Base-by-base conservation (phyloP, 78 protist genomes). In the Creolimax fragrantissima region DNA sequence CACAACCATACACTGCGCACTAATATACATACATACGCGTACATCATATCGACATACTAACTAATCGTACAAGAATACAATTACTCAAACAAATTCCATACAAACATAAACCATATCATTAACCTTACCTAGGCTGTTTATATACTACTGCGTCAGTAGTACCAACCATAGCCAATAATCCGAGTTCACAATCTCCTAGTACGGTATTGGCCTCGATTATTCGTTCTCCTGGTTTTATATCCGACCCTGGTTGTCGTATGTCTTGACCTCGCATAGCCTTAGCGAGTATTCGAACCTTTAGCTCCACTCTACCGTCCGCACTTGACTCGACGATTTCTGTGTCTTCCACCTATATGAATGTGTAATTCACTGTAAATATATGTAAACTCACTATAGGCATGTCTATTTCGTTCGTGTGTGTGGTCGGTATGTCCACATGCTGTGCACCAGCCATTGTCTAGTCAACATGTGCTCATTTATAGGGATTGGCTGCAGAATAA, bases 111-210 rank as follows among this genome's bases (percentile, higher is more conserved):
- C 74, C 74, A n/a, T n/a, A n/a, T n/a, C n/a, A n/a, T n/a, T n/a
- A n/a, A n/a, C n/a, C 74, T 32, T 24, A 58, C 74, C 74, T 58
- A 32, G 74, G 74, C 24, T 58, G 11, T 24, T 24, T 17, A 24
- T 58, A 58, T 58, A 58, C 74, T 32, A 17, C 24, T 24, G 74
- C 74, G 24, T 17, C 24, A 17, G 74, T 24, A 17, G 74, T 58
- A 32, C 92, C 92, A 24, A 89, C 83, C 24, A 45, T 6, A 5
- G 93, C 91, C 39, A 86, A 81, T 32, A 94, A 45, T 4, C 94
- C 95, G 32, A 95, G 43, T 66, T 95, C 96, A 32, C 94, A 85
- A 2, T 94, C 45, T 17, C 90, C 85, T 35, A 95, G 2, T 37
- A 5, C 2, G 6, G 3, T 41, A 42, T 86, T 85, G 35, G 24